These are phyloP conservation scores for Podila clonocystis DNA, from an alignment of 192 early-diverging fungal genomes.

Conservation along the genomic window DNA sequence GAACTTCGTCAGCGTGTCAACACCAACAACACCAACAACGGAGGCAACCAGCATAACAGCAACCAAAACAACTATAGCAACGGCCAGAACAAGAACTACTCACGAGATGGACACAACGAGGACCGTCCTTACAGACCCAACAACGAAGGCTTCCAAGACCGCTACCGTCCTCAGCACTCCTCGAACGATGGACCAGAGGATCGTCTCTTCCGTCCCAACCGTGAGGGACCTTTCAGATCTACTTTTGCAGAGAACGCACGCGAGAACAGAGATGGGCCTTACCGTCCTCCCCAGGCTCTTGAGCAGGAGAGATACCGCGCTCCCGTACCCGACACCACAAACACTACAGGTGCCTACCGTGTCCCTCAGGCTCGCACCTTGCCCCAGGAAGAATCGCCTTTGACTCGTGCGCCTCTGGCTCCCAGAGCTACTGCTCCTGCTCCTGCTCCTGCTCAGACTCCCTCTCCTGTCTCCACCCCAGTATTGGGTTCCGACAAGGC, in stretches of 20 bases:
- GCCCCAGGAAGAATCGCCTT: slow-evolving; percentile 10
- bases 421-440: slow-evolving; percentile 15
- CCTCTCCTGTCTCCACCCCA: slow-evolving; percentile 29
- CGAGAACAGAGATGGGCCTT: slow-evolving; percentile 47
- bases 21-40: slow-evolving; percentile 18
- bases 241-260: slow-evolving; percentile 39
- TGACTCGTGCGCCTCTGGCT: slow-evolving; percentile 44
- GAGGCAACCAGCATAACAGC: slow-evolving; percentile 6
- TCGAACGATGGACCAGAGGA: slow-evolving; percentile 54
- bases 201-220: slow-evolving; percentile 50
- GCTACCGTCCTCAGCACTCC: slow-evolving; percentile 27
- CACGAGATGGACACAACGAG: slow-evolving; percentile 25
- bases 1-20: slow-evolving; percentile 52
- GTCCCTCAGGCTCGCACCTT: slow-evolving; percentile 32
- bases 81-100: slow-evolving; percentile 19
- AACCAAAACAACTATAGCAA: slow-evolving; percentile 6
- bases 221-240: slow-evolving; percentile 36
- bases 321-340: slow-evolving; percentile 14
- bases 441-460: neutral
- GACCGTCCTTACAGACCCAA: slow-evolving; percentile 36
- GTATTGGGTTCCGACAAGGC: slow-evolving; percentile 40
- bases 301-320: slow-evolving; percentile 29
- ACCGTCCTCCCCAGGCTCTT: slow-evolving; percentile 41
- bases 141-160: slow-evolving; percentile 30
- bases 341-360: slow-evolving; percentile 35